Base-by-base conservation (phyloP, 768 basidiomycete genomes). In the Boletus pseudo-olivaceus region DNA sequence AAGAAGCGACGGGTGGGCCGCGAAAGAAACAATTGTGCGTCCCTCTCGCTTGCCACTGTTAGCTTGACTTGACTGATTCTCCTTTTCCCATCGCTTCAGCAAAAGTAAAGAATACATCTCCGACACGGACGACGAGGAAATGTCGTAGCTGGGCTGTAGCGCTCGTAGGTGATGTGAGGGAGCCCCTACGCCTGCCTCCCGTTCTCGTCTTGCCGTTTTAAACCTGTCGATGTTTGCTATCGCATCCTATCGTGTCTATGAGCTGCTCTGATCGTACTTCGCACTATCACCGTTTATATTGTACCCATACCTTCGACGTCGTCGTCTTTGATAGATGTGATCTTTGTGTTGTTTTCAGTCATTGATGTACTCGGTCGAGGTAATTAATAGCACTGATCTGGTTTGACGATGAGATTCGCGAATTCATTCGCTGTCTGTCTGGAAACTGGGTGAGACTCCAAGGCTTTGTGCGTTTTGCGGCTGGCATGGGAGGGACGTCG, bases 51-150 rank as follows among this genome's bases (percentile, higher is more conserved):
- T 5, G 3, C 2, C 17, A 7, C 11, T 6, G 14, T 14, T 30
- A 4, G 17, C 17, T 9, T 34, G 17, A 11, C 19, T 11, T 48
- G 30, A 50, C 40, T 47, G 40, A 56, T 47, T 57, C 9, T 26
- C n/a, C 40, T 35, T 29, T 29, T 58, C 40, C 55, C 11, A 35
- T 30, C 42, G 37, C 19, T 20, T 57, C 47, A 94, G 93, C 66
- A 95, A 94, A 78, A 93, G 90, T 65, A 93, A 91, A 71, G 93
- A 86, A 62, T 80, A 84, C 69, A 82, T 96, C 46, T 87, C 87
- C 7, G 91, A 94, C 67, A 91, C 90, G 3, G 93, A 94, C 66
- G 92, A 90, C 29, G 88, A 89, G 46, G 67, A 68, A 49, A 87
- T 86, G 84, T 75, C 80, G 66, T 87, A 74, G 77, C 42, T 32